Evolutionary conservation across 1,284 basidiomycete species (phyloP).

Genomic region (Melampsora larici-populina): DNA sequence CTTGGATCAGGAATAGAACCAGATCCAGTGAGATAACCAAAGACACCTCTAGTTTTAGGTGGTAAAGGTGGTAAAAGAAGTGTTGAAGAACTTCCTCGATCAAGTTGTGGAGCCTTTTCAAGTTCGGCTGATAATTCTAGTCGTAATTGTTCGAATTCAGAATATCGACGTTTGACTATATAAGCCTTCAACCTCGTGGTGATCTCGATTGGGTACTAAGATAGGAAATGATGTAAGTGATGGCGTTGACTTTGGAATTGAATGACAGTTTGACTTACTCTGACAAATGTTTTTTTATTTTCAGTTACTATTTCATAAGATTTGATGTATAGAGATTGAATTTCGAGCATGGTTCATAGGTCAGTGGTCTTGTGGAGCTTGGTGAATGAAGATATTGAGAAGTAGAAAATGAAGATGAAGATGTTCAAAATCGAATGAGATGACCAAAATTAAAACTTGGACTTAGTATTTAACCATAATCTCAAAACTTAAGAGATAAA

Average conservation of each 20-base stretch:
- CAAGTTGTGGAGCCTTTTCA: background rate
- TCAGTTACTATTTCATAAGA: conserved; percentile 24
- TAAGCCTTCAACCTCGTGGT: conserved; percentile 34
- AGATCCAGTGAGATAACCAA: conserved; percentile 33
- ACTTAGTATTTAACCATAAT: too few relatives aligned
- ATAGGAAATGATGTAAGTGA: background rate
- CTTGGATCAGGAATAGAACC: conserved; percentile 10
- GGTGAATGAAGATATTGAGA: too few relatives aligned
- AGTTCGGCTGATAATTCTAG: conserved; percentile 5
- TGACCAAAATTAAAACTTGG: too few relatives aligned
- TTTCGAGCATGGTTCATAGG: background rate
- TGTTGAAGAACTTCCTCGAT: background rate
- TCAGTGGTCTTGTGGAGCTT: background rate
- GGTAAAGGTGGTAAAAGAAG: conserved; percentile 8
- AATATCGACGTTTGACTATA: conserved; percentile 28
- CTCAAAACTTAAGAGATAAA: too few relatives aligned
- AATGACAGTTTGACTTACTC: background rate
- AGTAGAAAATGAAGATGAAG: too few relatives aligned
- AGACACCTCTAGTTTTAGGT: conserved; percentile 27
- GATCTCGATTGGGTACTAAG: conserved; percentile 38
- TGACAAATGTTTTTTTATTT: conserved; percentile 14
- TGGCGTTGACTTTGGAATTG: background rate
- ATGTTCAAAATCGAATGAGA: too few relatives aligned
- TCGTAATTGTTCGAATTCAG: conserved; percentile 28
- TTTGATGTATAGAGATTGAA: conserved; percentile 30